Evolutionary conservation across 2,329 filamentous ascomycete species (phyloP), one percentile per base, ranked within the genome.

Genomic region (Epichloe sp.): DNA sequence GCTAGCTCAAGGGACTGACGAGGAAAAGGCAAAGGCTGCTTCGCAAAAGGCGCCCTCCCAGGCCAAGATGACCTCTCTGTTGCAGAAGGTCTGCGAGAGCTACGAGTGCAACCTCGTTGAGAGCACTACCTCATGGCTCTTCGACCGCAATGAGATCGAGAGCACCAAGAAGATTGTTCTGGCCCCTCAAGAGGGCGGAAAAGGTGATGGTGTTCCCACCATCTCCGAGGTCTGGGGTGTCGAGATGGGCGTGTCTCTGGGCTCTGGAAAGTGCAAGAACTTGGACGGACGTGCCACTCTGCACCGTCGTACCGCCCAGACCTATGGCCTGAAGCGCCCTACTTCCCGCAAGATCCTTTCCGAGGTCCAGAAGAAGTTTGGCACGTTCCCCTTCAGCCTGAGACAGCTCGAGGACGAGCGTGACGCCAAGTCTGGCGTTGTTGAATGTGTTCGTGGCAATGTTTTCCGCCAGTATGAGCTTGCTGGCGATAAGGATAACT

Each of bases 61-160:
- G 72, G 73, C 79, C 63, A 85, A 89, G 72, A 97, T 98, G 63
- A 93, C 86, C 57, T 77, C 79, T 61, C 74, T 97, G 56, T 75
- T 98, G 48, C 89, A 96, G 72, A 96, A 93, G 78, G 80, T 97
- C 44, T 86, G 83, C 65, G 89, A 94, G 74, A 78, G 80, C 60
- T 98, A 94, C 71, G 90, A 88, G 55, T 90, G 86, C 77, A 94
- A 84, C 68, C 74, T 97, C 26, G 88, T 98, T 52, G 93, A 98
- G 79, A 95, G 90, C 78, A 98, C 93, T 56, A 98, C 93, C 43
- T 95, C 88, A 64, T 98, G 93, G 90, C 73, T 88, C 54, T 97
- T 98, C 67, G 89, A 88, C 65, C 86, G 87, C 68, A 95, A 97
- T 71, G 93, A 98, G 71, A 97, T 98, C 57, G 93, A 98, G 75